phyloP scores from a whole-genome alignment of 2,329 filamentous ascomycete genomes.

The Bisporella sp. region DNA sequence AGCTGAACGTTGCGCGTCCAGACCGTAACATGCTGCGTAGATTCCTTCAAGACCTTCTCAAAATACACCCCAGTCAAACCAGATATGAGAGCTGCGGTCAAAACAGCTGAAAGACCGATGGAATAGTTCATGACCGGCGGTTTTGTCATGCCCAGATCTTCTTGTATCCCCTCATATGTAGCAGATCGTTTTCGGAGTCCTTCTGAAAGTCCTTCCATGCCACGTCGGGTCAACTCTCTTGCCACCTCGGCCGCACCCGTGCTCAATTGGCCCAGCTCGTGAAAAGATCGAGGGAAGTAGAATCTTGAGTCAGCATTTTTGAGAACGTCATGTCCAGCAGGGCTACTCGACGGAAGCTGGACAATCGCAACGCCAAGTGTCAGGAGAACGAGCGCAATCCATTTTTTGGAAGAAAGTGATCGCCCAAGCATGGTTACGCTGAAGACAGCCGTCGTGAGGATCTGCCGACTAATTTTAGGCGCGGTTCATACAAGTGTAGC shows the following conservation, averaged over 20 bases:
- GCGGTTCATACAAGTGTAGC: not conserved
- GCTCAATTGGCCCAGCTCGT: slow-evolving; percentile 64
- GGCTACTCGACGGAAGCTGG: slow-evolving; percentile 61
- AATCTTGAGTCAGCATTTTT: slow-evolving; percentile 47
- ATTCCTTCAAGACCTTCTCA: slow-evolving; percentile 87
- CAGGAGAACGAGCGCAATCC: slow-evolving; percentile 72
- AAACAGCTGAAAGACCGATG: slow-evolving; percentile 70
- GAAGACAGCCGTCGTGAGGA: slow-evolving; percentile 83
- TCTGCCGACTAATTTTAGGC: slow-evolving; percentile 34
- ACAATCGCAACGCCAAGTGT: slow-evolving; percentile 80
- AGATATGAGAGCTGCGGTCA: slow-evolving; percentile 72
- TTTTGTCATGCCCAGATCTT: slow-evolving; percentile 44
- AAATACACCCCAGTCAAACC: slow-evolving; percentile 82
- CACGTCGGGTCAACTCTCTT: slow-evolving; percentile 42
- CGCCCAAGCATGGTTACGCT: slow-evolving; percentile 71
- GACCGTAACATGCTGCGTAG: slow-evolving; percentile 65
- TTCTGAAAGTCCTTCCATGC: slow-evolving; percentile 32
- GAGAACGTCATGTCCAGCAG: slow-evolving; percentile 51
- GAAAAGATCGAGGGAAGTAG: slow-evolving; percentile 72
- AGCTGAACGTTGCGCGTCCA: slow-evolving; percentile 96
- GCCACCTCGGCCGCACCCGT: slow-evolving; percentile 44
- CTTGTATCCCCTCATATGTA: slow-evolving; percentile 82
- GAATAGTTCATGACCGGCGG: slow-evolving; percentile 64
- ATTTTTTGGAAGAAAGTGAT: slow-evolving; percentile 64
- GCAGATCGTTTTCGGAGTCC: slow-evolving; percentile 64